Evolutionary conservation across 2,329 filamentous ascomycete genomes (phyloP).

Genomic region (Fusarium nurragi): DNA sequence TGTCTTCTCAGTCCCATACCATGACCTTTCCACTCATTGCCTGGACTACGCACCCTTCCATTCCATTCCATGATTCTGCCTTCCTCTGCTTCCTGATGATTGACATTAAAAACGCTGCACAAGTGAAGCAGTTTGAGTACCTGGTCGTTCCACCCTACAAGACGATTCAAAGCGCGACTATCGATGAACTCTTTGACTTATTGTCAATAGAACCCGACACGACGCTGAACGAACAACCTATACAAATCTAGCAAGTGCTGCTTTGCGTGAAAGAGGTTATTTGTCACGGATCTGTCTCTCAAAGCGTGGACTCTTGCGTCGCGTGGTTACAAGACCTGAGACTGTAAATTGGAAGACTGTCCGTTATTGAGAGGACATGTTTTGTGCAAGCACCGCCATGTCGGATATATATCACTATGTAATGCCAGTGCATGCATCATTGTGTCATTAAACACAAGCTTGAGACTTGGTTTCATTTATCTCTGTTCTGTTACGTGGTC

Average conservation of each 20-base stretch:
- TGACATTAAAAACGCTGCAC: background rate
- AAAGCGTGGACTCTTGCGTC: no score
- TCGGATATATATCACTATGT: background rate
- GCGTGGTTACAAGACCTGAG: background rate
- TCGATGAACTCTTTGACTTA: no score
- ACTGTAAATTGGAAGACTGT: background rate
- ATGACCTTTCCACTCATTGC: background rate
- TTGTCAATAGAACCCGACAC: background rate
- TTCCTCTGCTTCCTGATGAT: background rate
- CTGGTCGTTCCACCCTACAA: background rate
- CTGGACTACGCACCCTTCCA: no score
- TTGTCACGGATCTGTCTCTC: background rate
- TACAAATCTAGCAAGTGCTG: slow-evolving; percentile 13
- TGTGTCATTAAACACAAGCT: background rate
- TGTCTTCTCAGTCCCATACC: background rate
- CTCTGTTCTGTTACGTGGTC: background rate
- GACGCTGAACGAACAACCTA: background rate
- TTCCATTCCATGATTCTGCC: background rate
- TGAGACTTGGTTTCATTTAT: background rate
- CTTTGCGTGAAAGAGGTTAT: background rate
- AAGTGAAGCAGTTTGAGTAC: background rate
- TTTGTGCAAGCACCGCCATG: background rate
- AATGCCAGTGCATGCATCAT: slow-evolving; percentile 11
- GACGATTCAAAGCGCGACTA: background rate
- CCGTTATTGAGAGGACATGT: background rate